These are phyloP conservation scores for Sphenostylis stenocarpa DNA, from an alignment of 306 rosid species.

Conservation along the genomic window DNA sequence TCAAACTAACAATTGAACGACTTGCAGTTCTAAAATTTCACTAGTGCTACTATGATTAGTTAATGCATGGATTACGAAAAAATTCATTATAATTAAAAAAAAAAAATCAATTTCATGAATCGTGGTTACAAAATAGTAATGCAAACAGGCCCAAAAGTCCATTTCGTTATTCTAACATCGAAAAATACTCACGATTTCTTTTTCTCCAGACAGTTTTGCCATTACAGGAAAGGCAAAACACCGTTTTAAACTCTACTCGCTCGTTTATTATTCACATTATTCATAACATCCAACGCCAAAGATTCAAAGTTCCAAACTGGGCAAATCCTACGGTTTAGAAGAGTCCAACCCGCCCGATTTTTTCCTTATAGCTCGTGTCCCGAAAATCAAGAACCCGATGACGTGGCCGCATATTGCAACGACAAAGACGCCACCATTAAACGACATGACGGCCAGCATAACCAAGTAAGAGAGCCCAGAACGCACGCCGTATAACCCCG, in stretches of 20 bases:
- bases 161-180: not conserved
- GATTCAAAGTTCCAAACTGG: not conserved
- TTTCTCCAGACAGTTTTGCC: not conserved
- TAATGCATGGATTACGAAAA: not conserved
- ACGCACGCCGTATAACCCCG: slow-evolving; percentile 54
- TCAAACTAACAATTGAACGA: no score
- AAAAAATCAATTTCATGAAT: not conserved
- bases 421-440: slow-evolving; percentile 65
- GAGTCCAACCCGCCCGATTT: slow-evolving; percentile 29
- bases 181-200: not conserved
- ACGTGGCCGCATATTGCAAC: slow-evolving; percentile 64
- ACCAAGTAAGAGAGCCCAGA: slow-evolving; percentile 55
- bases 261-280: not conserved
- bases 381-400: slow-evolving; percentile 42
- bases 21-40: no score
- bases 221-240: not conserved
- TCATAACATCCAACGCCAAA: not conserved
- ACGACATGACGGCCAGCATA: slow-evolving; percentile 75
- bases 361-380: slow-evolving; percentile 23
- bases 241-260: not conserved
- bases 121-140: not conserved
- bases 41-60: not conserved
- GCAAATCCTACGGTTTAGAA: not conserved
- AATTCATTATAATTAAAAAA: not conserved
- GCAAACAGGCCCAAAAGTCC: not conserved